Base-by-base conservation (phyloP, 1,139 yeast genomes). In the Zygosaccharomyces pseudobailii region DNA sequence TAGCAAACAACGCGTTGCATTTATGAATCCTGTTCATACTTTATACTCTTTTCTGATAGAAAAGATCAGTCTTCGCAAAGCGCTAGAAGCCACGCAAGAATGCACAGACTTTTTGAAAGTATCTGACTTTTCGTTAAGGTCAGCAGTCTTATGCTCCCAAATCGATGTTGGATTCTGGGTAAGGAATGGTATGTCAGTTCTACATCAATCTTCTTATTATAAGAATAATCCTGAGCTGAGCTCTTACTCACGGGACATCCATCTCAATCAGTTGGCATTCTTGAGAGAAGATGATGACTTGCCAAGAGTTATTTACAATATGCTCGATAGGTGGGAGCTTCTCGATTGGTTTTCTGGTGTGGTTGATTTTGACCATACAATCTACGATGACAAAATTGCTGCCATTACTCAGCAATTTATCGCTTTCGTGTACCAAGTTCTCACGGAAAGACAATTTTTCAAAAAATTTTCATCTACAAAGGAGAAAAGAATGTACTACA, bases 321-420 rank as follows among this genome's bases (percentile, higher is more conserved):
- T 82, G 46, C 65, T 82, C 40, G 80, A 78, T 45, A 70, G 86
- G 50, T 84, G 85, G 82, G 87, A 79, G 52, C 59, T 85, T 27
- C 55, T 70, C 19, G 68, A 68, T 0, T 82, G 88, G 83, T 75
- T 72, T 51, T 56, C 59, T n/a, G 74, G 74, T 17, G 53, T 56
- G 3, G 67, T 63, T 2, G 69, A 65, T 2, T 58, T 67, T 17
- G 63, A 64, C 36, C 60, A 67, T 0, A 80, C 86, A 0, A 62
- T 75, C 1, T 85, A 82, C 58, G 83, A 80, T 44, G 87, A 83
- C 31, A 73, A 81, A 49, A 73, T 80, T 32, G 56, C 67, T 17
- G 64, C 74, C 2, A 72, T 84, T 13, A 61, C 78, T 9, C 82
- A 79, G 49, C 79, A 76, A 46, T 71, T 84, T 42, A 61, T 84